Evolutionary conservation across 2,329 filamentous ascomycete species (phyloP).

Genomic region (Sarocladium oryzae): DNA sequence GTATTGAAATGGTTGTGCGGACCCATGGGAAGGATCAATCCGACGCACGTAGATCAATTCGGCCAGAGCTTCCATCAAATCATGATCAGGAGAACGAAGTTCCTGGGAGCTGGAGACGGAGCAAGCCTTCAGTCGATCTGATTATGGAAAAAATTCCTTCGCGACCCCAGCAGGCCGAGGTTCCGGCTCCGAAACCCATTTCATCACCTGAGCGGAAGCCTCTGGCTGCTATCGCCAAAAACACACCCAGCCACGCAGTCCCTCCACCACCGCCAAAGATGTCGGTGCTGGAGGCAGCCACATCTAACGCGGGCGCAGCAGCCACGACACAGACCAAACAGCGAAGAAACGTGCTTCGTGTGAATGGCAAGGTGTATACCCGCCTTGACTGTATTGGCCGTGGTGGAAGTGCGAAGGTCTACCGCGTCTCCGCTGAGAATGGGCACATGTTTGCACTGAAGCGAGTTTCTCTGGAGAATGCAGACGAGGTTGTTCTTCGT

Average conservation of each 20-base stretch:
- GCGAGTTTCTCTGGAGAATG: constrained; percentile 82
- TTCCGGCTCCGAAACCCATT: constrained; percentile 27
- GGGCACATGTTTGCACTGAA: constrained; percentile 94
- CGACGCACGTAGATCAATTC: constrained; percentile 16
- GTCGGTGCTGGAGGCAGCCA: constrained; percentile 90
- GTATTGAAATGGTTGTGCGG: constrained; percentile 40
- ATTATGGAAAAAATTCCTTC: constrained; percentile 50
- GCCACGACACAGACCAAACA: constrained; percentile 66
- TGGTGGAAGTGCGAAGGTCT: constrained; percentile 90
- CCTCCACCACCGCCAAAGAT: constrained; percentile 88
- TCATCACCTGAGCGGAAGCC: constrained; percentile 51
- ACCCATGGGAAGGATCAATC: constrained; percentile 12
- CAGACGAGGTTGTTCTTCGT: constrained; percentile 74
- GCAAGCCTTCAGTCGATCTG: constrained; percentile 48
- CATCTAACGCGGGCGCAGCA: constrained; percentile 72
- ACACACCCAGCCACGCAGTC: constrained; percentile 72
- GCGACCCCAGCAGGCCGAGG: constrained; percentile 41
- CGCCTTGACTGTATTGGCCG: constrained; percentile 85
- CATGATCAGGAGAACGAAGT: constrained; percentile 83
- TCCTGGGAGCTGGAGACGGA: constrained; percentile 59
- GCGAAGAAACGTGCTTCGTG: constrained; percentile 74
- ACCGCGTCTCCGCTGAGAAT: constrained; percentile 94
- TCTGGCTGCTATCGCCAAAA: constrained; percentile 47
- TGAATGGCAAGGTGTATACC: constrained; percentile 89
- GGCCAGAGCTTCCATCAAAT: constrained; percentile 51